Evolutionary conservation across 2,329 filamentous ascomycete genomes (phyloP).

Genomic region (Mollisia scopiformis): DNA sequence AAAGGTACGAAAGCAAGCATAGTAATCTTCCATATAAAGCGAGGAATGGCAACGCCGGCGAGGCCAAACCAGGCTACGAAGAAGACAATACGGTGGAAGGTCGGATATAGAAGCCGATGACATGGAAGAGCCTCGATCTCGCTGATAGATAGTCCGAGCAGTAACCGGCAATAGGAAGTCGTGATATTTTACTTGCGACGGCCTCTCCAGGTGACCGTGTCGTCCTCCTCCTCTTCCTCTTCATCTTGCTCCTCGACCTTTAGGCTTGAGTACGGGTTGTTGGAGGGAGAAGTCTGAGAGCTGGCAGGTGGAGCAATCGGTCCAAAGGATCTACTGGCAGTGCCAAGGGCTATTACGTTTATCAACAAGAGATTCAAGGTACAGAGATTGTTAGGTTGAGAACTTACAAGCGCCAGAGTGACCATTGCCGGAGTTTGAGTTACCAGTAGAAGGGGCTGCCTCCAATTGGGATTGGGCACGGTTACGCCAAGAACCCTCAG

Average conservation of each 20-base stretch:
- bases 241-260: slow-evolving; percentile 5
- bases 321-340: slow-evolving; percentile 5
- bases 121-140: not conserved
- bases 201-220: slow-evolving; percentile 2
- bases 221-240: slow-evolving; percentile 6
- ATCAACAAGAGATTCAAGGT: not conserved
- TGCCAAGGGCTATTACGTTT: not conserved
- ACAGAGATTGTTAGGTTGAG: not conserved
- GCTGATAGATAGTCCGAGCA: not conserved
- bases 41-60: not conserved
- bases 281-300: not conserved
- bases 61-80: not conserved
- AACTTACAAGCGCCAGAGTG: not conserved
- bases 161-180: not conserved
- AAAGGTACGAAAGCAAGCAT: not conserved
- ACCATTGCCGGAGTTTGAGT: not conserved
- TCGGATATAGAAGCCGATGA: not conserved
- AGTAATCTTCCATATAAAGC: not conserved
- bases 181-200: not conserved
- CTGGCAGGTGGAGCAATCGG: slow-evolving; percentile 6
- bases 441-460: not conserved
- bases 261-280: not conserved
- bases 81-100: not conserved
- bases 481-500: not conserved
- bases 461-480: not conserved